Conservation (phyloP, 2,329 filamentous ascomycete genomes). For the Ilyonectria destructans region DNA sequence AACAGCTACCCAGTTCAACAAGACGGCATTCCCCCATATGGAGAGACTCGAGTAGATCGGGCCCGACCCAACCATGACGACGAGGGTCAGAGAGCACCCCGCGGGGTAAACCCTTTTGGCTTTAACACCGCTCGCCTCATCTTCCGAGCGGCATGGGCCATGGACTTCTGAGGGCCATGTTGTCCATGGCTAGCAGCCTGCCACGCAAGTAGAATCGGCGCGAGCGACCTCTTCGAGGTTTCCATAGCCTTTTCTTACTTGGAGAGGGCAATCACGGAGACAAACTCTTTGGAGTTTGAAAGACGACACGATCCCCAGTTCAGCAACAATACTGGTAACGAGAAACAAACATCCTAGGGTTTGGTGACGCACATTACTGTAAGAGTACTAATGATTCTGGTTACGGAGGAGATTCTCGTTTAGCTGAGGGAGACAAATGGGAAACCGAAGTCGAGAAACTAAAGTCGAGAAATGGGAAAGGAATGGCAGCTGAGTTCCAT, state of each 20-base stretch:
- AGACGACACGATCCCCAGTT: too few relatives aligned
- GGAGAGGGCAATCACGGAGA: too few relatives aligned
- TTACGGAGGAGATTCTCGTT: background rate
- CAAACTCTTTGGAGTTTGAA: too few relatives aligned
- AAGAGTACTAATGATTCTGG: too few relatives aligned
- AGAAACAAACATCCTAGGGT: too few relatives aligned
- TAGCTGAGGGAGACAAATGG: background rate
- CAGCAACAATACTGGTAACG: too few relatives aligned
- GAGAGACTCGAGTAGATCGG: background rate
- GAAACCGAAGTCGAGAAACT: background rate
- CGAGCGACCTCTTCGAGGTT: too few relatives aligned
- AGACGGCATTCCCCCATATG: conserved; percentile 7
- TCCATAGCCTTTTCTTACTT: too few relatives aligned
- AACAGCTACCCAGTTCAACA: conserved; percentile 9
- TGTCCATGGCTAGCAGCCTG: too few relatives aligned
- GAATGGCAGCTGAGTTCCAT: too few relatives aligned
- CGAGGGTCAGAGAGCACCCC: conserved; percentile 24
- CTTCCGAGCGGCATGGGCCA: background rate
- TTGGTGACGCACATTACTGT: too few relatives aligned
- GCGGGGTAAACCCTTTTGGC: background rate
- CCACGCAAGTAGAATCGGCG: too few relatives aligned
- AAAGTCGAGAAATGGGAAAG: background rate
- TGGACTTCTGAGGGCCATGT: background rate
- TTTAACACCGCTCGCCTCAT: conserved; percentile 21
- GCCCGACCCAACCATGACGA: conserved; percentile 27